phyloP scores from a whole-genome alignment of 2,329 filamentous ascomycete genomes.

The Hypoxylon sp. region DNA sequence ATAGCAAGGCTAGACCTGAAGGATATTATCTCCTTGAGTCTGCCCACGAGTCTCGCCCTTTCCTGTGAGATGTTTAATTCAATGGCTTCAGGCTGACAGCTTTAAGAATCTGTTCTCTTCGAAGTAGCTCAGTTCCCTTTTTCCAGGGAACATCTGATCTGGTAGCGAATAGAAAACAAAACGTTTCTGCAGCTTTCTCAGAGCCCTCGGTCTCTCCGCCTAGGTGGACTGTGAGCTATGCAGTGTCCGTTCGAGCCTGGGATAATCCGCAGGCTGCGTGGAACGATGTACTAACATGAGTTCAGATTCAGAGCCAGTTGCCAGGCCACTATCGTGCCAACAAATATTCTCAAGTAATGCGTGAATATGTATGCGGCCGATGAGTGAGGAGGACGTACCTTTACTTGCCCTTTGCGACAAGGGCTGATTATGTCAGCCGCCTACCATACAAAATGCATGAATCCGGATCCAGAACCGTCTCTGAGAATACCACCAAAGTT shows the following conservation, averaged over 20 bases:
- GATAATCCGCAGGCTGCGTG: no score
- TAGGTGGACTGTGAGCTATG: not conserved
- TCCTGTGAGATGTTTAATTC: not conserved
- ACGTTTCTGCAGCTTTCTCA: not conserved
- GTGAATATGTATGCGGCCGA: no score
- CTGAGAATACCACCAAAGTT: no score
- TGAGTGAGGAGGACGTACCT: not conserved
- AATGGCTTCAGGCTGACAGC: not conserved
- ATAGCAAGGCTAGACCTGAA: no score
- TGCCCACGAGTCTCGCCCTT: not conserved
- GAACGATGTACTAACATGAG: no score
- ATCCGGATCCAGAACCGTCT: no score
- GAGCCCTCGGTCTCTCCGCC: not conserved
- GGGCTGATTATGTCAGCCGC: not conserved
- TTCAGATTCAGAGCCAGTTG: no score
- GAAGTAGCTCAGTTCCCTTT: not conserved
- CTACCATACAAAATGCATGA: not conserved
- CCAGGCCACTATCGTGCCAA: no score
- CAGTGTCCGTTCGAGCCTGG: not conserved
- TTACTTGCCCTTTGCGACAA: not conserved
- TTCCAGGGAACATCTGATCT: not conserved
- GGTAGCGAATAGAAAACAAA: not conserved
- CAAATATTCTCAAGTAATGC: no score
- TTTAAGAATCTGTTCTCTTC: not conserved
- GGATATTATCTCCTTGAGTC: no score